These are phyloP conservation scores for Zygotorulaspora mrakii DNA, from an alignment of 1,139 yeast genomes.

Conservation along the genomic window DNA sequence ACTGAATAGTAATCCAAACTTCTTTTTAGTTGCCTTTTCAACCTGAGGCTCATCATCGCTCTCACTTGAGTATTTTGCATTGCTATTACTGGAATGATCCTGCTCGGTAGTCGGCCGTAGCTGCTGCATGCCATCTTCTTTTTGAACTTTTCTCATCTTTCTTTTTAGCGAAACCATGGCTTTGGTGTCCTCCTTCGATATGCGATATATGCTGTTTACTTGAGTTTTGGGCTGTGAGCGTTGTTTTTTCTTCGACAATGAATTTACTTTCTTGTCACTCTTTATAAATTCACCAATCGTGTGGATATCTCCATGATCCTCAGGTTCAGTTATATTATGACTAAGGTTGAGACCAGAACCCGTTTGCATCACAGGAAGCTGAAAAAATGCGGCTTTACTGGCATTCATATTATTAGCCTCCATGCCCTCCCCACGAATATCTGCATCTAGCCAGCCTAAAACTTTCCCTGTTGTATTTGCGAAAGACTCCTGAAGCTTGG, in stretches of 20 bases:
- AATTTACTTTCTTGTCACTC: slow-evolving; percentile 34
- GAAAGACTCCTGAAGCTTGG: slow-evolving; percentile 35
- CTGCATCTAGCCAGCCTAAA: slow-evolving; percentile 27
- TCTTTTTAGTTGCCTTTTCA: slow-evolving; percentile 21
- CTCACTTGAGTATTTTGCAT: slow-evolving; percentile 5
- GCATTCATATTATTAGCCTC: slow-evolving; percentile 22
- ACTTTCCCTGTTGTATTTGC: slow-evolving; percentile 28
- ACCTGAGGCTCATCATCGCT: slow-evolving; percentile 18
- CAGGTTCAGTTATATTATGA: slow-evolving; percentile 4
- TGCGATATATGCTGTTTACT: slow-evolving; percentile 26
- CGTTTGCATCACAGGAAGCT: slow-evolving; percentile 36
- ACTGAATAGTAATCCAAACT: slow-evolving; percentile 23
- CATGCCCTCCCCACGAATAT: slow-evolving; percentile 10
- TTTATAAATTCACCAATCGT: slow-evolving; percentile 37
- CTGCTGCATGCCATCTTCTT: slow-evolving; percentile 16
- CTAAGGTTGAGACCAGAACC: slow-evolving; percentile 33
- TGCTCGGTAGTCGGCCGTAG: neutral
- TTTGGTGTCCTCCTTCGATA: slow-evolving; percentile 34
- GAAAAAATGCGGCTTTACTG: slow-evolving; percentile 29
- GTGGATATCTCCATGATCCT: slow-evolving; percentile 27
- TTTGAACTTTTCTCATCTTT: slow-evolving; percentile 29
- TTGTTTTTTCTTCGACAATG: slow-evolving; percentile 33
- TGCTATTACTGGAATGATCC: neutral
- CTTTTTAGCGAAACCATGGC: slow-evolving; percentile 37
- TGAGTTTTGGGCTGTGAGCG: slow-evolving; percentile 16